Percentiles rank a stretch among this genome's conserved stretches.
These are phyloP conservation scores for Leccinum griseonigrum DNA, from an alignment of 1,284 basidiomycete species.

Conservation along the genomic window DNA sequence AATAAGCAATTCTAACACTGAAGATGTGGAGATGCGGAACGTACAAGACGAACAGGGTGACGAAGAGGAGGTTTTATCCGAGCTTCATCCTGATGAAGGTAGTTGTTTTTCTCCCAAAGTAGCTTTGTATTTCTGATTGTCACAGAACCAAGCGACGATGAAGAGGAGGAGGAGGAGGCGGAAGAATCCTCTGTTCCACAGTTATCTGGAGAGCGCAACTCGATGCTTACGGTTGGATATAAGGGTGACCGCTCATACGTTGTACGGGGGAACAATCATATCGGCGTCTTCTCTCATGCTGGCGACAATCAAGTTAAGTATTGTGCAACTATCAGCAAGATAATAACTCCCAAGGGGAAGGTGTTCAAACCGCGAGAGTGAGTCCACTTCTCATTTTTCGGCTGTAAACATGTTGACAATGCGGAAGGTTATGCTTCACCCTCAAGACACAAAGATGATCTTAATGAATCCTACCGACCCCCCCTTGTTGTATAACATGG, in stretches of 20 bases:
- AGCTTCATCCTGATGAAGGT: constrained; percentile 60
- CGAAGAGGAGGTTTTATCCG: constrained; percentile 71
- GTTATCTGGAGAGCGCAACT: constrained; percentile 70
- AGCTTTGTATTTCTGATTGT: constrained; percentile 10
- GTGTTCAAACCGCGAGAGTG: constrained; percentile 88
- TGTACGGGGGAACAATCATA: constrained; percentile 84
- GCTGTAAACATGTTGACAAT: constrained; percentile 11
- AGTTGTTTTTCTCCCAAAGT: constrained; percentile 9
- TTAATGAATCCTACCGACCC: constrained; percentile 84
- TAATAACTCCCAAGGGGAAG: constrained; percentile 82
- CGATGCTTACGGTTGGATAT: constrained; percentile 92
- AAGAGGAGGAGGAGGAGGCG: constrained; percentile 61
- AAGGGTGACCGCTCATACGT: constrained; percentile 97
- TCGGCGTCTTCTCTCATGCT: constrained; percentile 93
- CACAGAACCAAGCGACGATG: constrained; percentile 45
- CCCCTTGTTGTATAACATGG: constrained; percentile 90
- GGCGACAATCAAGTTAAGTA: constrained; percentile 83
- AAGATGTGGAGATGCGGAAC: constrained; percentile 87
- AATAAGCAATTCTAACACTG: constrained; percentile 59
- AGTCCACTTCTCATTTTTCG: constrained; percentile 18
- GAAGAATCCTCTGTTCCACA: constrained; percentile 39
- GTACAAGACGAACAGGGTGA: constrained; percentile 68
- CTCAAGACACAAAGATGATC: constrained; percentile 96
- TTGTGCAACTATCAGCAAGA: constrained; percentile 84
- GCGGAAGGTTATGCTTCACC: constrained; percentile 90